Evolutionary conservation across 164 flowering plant species (phyloP), one percentile per base, ranked within the genome.

Genomic region (Malania oleifera): DNA sequence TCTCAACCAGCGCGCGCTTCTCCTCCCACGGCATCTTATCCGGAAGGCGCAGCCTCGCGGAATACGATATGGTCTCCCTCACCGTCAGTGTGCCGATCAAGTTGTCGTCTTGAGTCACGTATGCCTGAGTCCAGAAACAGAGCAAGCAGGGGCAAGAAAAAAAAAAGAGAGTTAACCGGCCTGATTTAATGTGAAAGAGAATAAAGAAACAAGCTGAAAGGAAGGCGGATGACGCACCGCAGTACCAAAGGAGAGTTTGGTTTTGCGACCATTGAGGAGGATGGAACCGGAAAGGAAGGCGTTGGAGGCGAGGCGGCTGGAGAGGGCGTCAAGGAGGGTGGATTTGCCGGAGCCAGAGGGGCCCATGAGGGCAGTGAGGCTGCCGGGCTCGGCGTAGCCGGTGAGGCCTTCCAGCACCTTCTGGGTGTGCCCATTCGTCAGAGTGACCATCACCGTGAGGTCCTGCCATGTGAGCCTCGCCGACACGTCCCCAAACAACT

Each of bases 311-410:
- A 87, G 80, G 18, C 97, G 85, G 47, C 97, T 75, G 12, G 97
- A 77, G 17, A 91, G 86, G 12, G 97, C 93, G 59, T 91, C 97
- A 2, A 91, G 93, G 15, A 91, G 73, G 1, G 96, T 91, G 0
- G 97, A 91, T 62, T 91, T 91, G 0, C 97, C 97, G 0, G 97
- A 91, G 43, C 96, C 96, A 19, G 97, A 87, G 9, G 97, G 97
- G 4, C 97, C 97, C 97, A 91, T 91, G 54, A 91, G 85, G 1
- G 93, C 93, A 0, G 84, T 91, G 35, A 91, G 60, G 15, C 70
- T 65, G 5, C 97, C 91, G 0, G 97, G 96, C 70, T 86, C 89
- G 2, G 97, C 96, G 43, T 80, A 87, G 0, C 97, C 97, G 11
- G 91, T 82, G 3, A 87, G 77, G 0, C 79, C 80, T 10, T 91